Percentiles rank a stretch among this genome's conserved stretches.
These are phyloP conservation scores for Penicillium sp. DNA, from an alignment of 2,329 filamentous ascomycete species.

Conservation along the genomic window DNA sequence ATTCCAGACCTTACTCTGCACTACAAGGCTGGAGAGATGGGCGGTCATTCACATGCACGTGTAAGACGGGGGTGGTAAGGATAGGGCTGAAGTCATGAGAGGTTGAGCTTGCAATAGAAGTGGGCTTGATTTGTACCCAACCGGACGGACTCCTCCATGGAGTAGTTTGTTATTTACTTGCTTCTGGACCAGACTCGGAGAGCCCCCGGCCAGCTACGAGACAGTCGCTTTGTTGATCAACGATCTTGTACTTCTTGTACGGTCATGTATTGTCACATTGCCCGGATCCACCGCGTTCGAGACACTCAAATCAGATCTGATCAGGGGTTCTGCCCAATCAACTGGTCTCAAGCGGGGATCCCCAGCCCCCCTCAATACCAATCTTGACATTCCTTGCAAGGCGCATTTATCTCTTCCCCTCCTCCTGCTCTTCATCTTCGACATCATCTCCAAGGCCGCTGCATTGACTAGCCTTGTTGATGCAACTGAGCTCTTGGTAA, in stretches of 20 bases:
- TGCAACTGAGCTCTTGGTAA: neutral
- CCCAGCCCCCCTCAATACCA: slow-evolving; percentile 22
- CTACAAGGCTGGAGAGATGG: neutral
- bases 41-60: neutral
- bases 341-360: neutral
- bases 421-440: slow-evolving; percentile 6
- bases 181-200: too few species aligned
- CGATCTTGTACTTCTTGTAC: slow-evolving; percentile 3
- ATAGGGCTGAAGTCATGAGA: neutral
- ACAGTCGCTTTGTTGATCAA: slow-evolving; percentile 10
- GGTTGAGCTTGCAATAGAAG: too few species aligned
- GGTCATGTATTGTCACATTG: slow-evolving; percentile 13
- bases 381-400: slow-evolving; percentile 15
- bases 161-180: too few species aligned
- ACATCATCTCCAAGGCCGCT: slow-evolving; percentile 7
- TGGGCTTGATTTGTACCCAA: too few species aligned
- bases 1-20: neutral
- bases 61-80: neutral
- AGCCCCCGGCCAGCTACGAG: neutral
- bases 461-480: neutral
- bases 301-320: slow-evolving; percentile 10
- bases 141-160: too few species aligned
- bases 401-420: slow-evolving; percentile 10
- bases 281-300: slow-evolving; percentile 6
- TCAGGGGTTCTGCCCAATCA: slow-evolving; percentile 20